Evolutionary conservation across 2,329 filamentous ascomycete genomes (phyloP).

Genomic region (Nigrospora sphaerica): DNA sequence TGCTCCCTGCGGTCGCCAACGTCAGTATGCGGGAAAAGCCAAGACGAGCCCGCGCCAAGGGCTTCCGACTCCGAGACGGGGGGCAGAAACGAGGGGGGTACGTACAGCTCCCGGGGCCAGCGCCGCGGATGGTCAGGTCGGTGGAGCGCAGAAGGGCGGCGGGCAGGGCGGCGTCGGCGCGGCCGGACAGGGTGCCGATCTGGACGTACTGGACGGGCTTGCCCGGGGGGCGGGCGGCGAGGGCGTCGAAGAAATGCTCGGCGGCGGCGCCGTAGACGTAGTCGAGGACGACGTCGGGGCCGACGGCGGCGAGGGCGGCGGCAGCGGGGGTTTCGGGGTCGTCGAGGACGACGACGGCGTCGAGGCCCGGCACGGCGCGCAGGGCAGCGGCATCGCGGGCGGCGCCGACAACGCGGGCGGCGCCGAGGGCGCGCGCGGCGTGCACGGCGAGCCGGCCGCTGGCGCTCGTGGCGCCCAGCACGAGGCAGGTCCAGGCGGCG

Average conservation of each 20-base stretch:
- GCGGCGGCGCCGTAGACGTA: constrained; percentile 46
- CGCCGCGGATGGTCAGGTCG: constrained; percentile 38
- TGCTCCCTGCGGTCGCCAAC: constrained; percentile 12
- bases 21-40: no score
- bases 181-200: constrained; percentile 37
- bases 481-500: constrained; percentile 37
- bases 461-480: constrained; percentile 45
- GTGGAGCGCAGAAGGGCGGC: constrained; percentile 37
- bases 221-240: constrained; percentile 27
- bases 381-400: constrained; percentile 38
- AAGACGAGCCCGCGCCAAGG: no score
- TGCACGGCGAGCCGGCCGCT: constrained; percentile 43
- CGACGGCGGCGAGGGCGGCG: constrained; percentile 33
- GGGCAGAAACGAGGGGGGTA: no score
- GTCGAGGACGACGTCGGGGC: constrained; percentile 48
- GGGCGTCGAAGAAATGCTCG: constrained; percentile 29
- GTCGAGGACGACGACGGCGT: constrained; percentile 36
- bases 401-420: constrained; percentile 41
- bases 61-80: no score
- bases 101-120: constrained; percentile 33
- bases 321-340: constrained; percentile 11
- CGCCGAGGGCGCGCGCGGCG: constrained; percentile 40
- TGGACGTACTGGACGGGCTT: constrained; percentile 45
- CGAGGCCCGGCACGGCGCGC: constrained; percentile 31
- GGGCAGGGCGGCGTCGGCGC: constrained; percentile 29